Evolutionary conservation across 176 grass and related monocot genomes (phyloP).

Genomic region (Musa acuminata): DNA sequence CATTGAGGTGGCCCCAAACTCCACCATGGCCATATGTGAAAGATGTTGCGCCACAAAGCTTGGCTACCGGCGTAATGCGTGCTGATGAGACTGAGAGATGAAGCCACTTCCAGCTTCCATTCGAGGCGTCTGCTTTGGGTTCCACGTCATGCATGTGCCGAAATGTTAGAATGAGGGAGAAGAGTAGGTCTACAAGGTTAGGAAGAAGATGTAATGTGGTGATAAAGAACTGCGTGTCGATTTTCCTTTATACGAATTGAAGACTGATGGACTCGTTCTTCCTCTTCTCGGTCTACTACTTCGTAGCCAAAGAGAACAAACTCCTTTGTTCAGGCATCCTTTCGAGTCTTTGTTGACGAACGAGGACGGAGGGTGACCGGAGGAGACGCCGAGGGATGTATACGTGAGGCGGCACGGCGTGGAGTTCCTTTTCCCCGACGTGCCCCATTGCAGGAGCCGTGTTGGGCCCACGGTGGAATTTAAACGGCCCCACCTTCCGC

Average conservation of each 20-base stretch:
- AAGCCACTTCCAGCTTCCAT: background rate
- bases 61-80: too few relatives aligned
- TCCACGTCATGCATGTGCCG: background rate
- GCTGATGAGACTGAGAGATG: background rate
- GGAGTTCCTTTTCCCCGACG: background rate
- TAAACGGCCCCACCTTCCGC: too few relatives aligned
- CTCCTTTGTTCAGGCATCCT: conserved; percentile 86
- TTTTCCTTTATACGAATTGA: too few relatives aligned
- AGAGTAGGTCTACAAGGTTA: too few relatives aligned
- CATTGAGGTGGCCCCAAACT: too few relatives aligned
- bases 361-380: conserved; percentile 50
- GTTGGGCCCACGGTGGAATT: background rate
- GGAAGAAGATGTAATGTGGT: too few relatives aligned
- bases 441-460: background rate
- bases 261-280: conserved; percentile 82
- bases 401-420: background rate
- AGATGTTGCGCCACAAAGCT: too few relatives aligned
- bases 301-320: conserved; percentile 57
- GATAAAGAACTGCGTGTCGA: too few relatives aligned
- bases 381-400: conserved; percentile 27
- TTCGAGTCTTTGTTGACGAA: conserved; percentile 78
- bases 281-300: conserved; percentile 91
- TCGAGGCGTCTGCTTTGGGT: background rate
- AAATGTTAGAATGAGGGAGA: background rate
- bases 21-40: too few relatives aligned